Evolutionary conservation across 371 early-diverging fungal genomes (phyloP).

Genomic region (Mortierella polycephala): DNA sequence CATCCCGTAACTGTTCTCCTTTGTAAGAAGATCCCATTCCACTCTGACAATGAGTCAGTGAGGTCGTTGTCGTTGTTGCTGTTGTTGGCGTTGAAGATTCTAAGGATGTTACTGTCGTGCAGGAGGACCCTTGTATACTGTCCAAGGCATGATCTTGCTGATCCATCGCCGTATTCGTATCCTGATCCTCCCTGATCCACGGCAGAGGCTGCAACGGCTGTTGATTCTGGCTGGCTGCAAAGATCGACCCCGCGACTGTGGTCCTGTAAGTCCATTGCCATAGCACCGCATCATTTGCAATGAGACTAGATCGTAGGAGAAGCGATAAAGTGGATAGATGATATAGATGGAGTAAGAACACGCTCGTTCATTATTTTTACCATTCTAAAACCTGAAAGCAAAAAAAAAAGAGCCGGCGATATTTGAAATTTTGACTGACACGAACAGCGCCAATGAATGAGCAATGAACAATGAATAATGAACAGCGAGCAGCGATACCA

Average conservation of each 20-base stretch:
- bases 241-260: conserved; percentile 48
- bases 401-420: background rate
- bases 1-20: too few relatives aligned
- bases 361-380: background rate
- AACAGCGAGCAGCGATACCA: too few relatives aligned
- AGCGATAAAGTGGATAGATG: too few relatives aligned
- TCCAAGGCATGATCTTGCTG: too few relatives aligned
- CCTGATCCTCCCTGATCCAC: conserved; percentile 8
- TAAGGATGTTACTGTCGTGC: too few relatives aligned
- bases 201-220: conserved; percentile 4
- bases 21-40: too few relatives aligned
- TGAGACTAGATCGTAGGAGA: conserved; percentile 14
- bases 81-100: too few relatives aligned
- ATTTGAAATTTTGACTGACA: background rate
- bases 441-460: background rate
- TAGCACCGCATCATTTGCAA: conserved; percentile 38
- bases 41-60: too few relatives aligned
- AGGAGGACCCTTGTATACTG: too few relatives aligned
- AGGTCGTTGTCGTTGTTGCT: too few relatives aligned
- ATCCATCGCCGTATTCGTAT: background rate
- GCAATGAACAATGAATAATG: too few relatives aligned
- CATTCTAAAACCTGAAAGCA: background rate
- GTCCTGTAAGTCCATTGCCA: conserved; percentile 36
- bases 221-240: conserved; percentile 28
- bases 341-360: background rate